These are phyloP conservation scores for Malus fusca DNA, from an alignment of 306 rosid genomes.

Conservation along the genomic window DNA sequence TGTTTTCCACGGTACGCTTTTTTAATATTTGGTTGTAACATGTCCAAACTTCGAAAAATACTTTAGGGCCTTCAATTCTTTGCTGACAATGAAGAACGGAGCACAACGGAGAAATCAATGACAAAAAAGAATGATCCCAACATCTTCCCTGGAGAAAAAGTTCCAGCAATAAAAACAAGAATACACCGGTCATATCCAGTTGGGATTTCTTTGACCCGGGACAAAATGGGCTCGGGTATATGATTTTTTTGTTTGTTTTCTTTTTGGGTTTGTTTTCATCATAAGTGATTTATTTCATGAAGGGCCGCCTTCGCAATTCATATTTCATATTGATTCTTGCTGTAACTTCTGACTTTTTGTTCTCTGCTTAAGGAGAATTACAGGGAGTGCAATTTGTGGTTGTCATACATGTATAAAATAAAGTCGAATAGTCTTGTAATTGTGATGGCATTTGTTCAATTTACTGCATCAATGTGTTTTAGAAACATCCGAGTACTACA, in stretches of 20 bases:
- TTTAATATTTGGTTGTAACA: neutral
- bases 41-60: neutral
- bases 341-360: neutral
- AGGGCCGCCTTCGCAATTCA: neutral
- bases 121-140: slow-evolving; percentile 1
- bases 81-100: slow-evolving; percentile 26
- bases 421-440: neutral
- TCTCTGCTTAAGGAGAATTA: neutral
- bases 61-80: slow-evolving; percentile 52
- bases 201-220: slow-evolving; percentile 30
- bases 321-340: slow-evolving; percentile 1
- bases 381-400: neutral
- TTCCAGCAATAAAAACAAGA: slow-evolving; percentile 18
- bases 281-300: neutral
- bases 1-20: neutral
- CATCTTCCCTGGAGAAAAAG: slow-evolving; percentile 12
- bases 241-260: neutral
- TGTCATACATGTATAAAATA: neutral
- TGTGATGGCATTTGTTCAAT: neutral
- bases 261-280: neutral
- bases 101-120: neutral
- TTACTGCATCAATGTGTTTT: neutral
- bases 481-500: too few relatives aligned
- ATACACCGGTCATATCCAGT: slow-evolving; percentile 42
- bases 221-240: slow-evolving; percentile 10